Evolutionary conservation across 1,284 basidiomycete genomes (phyloP), one percentile per base, ranked within the genome.

Genomic region (Macrocystidia cucumis): DNA sequence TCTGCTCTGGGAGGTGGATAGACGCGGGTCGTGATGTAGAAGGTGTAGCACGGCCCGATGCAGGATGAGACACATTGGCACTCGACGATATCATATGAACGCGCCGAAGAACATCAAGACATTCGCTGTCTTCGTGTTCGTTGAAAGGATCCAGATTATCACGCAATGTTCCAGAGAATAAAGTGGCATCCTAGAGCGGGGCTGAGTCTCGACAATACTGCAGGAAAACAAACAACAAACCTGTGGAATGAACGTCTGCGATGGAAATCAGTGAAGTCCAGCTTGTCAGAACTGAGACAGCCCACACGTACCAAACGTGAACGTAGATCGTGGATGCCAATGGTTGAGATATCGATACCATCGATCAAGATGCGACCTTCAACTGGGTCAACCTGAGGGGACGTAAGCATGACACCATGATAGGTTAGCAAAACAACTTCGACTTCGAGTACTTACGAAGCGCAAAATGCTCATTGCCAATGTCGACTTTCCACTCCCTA

Each of bases 101-200:
- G 13, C 81, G 72, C 37, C 65, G 59, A 5, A 84, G 58, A 1
- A 74, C 79, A 36, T 87, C 82, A 9, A 73, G 61, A 50, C 67
- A 92, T 41, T 89, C 88, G 8, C 66, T 67, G 45, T 97, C 92
- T 0, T 76, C 74, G 48, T 92, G 81, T 46, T 93, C 88, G 70
- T 73, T 59, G 63, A 91, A 92, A 0, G 89, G 91, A 61, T 96
- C 91, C 2, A 95, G 56, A 45, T 93, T 93, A 12, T 90, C 84
- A 12, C 88, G 67, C 16, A 95, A 62, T 0, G 86, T 91, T 0
- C 91, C 90, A 0, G 83, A 86, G 63, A 96, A 95, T 2, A 95
- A 63, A 0, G 90, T 71, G 1, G 81, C 76, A 51, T 90, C 85
- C 60, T 86, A 1, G 29, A 18, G 14, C 51, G 41, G 56, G 57